Evolutionary conservation across 1,284 basidiomycete species (phyloP).

Genomic region (Puccinia hordei): DNA sequence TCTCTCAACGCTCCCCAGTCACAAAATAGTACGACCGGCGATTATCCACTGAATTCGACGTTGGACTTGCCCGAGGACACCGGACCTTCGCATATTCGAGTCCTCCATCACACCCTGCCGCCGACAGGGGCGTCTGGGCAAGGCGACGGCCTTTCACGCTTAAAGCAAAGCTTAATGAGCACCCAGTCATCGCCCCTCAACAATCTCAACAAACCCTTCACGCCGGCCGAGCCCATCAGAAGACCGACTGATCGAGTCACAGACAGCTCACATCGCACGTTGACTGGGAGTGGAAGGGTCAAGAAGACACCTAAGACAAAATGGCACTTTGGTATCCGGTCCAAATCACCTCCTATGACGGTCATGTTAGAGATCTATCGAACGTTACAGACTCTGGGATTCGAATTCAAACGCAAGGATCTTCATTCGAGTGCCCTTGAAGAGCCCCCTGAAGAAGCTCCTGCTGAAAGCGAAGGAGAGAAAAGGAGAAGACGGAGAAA

Average conservation of each 20-base stretch:
- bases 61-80: conserved; percentile 34
- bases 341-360: conserved; percentile 93
- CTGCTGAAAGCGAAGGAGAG: conserved; percentile 57
- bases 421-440: conserved; percentile 57
- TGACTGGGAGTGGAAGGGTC: conserved; percentile 43
- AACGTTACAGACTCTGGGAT: conserved; percentile 84
- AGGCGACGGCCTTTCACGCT: conserved; percentile 18
- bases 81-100: conserved; percentile 36
- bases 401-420: conserved; percentile 77
- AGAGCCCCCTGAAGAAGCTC: conserved; percentile 35
- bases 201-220: conserved; percentile 34
- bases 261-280: background rate
- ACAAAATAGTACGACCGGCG: conserved; percentile 10
- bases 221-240: conserved; percentile 36
- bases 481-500: conserved; percentile 54
- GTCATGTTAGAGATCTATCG: conserved; percentile 99
- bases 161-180: conserved; percentile 34
- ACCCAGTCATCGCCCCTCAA: conserved; percentile 34
- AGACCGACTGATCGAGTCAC: background rate
- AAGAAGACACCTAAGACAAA: conserved; percentile 60
- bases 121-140: background rate
- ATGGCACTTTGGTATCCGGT: conserved; percentile 98
- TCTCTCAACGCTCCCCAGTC: conserved; percentile 21
- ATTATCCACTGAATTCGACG: background rate
- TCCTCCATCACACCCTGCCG: conserved; percentile 45